These are phyloP conservation scores for Curvularia lunata DNA, from an alignment of 2,329 filamentous ascomycete species.

Conservation along the genomic window DNA sequence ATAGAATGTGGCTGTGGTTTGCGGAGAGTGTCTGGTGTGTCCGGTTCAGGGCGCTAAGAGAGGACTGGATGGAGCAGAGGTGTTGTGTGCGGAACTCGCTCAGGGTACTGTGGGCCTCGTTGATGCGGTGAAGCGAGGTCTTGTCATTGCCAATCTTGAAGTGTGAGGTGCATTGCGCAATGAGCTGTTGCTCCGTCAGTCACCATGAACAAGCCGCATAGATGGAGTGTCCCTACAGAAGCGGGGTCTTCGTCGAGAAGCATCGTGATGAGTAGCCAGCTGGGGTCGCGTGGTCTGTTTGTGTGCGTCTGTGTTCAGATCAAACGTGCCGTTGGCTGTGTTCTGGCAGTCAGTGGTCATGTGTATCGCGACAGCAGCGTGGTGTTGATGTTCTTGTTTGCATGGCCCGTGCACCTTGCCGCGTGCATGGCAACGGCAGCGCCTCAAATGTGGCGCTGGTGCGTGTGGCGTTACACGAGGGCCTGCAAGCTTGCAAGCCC, in stretches of 20 bases:
- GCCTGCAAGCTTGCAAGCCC: slow-evolving; percentile 13
- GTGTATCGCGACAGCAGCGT: slow-evolving; percentile 25
- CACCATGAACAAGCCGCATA: slow-evolving; percentile 3
- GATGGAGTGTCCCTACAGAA: slow-evolving; percentile 63
- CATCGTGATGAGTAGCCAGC: slow-evolving; percentile 64
- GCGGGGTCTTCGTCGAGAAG: slow-evolving; percentile 93
- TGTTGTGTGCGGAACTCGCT: slow-evolving; percentile 81
- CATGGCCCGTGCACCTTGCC: slow-evolving; percentile 30
- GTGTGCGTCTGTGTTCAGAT: neutral
- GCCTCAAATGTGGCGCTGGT: slow-evolving; percentile 6
- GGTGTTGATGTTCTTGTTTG: slow-evolving; percentile 45
- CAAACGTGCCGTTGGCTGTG: neutral
- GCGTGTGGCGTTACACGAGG: slow-evolving; percentile 8
- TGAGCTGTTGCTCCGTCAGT: slow-evolving; percentile 66
- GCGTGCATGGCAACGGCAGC: slow-evolving; percentile 39
- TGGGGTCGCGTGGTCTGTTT: slow-evolving; percentile 10
- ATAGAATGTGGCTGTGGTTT: slow-evolving; percentile 77
- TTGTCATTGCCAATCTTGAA: slow-evolving; percentile 95
- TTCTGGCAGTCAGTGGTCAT: slow-evolving; percentile 2
- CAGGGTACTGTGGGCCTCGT: slow-evolving; percentile 82
- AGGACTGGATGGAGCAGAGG: slow-evolving; percentile 53
- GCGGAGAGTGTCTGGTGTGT: slow-evolving; percentile 75
- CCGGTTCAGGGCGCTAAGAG: slow-evolving; percentile 68
- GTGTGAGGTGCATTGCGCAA: slow-evolving; percentile 88
- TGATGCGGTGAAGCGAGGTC: slow-evolving; percentile 79